phyloP scores from a whole-genome alignment of 805 yeast species.

The Kazachstania bromeliacearum region DNA sequence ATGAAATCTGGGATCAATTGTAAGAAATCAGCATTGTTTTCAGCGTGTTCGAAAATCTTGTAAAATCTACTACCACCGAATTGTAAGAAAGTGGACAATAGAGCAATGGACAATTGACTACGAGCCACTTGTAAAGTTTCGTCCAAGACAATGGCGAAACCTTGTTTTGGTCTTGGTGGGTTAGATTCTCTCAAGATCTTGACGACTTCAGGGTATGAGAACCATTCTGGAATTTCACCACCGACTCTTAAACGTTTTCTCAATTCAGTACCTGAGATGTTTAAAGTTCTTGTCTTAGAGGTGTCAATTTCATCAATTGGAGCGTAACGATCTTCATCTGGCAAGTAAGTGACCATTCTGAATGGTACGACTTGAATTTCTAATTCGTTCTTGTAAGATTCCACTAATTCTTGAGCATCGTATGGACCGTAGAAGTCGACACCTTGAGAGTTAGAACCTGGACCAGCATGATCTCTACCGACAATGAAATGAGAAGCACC shows the following conservation, averaged over 20 bases:
- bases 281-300: slow-evolving; percentile 67
- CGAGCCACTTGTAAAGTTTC: slow-evolving; percentile 52
- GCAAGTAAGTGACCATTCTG: slow-evolving; percentile 93
- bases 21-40: slow-evolving; percentile 63
- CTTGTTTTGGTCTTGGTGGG: slow-evolving; percentile 86
- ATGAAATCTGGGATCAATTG: slow-evolving; percentile 34
- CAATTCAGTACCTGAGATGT: slow-evolving; percentile 90
- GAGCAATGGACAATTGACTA: slow-evolving; percentile 66
- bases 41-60: slow-evolving; percentile 39
- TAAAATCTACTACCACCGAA: slow-evolving; percentile 72
- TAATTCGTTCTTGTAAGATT: slow-evolving; percentile 62
- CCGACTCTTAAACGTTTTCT: slow-evolving; percentile 83
- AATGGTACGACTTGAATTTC: slow-evolving; percentile 89
- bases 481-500: slow-evolving; percentile 97
- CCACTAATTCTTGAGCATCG: slow-evolving; percentile 89
- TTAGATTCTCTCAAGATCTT: slow-evolving; percentile 81
- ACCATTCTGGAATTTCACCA: slow-evolving; percentile 89
- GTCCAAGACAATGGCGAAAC: slow-evolving; percentile 67
- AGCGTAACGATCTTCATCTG: slow-evolving; percentile 90
- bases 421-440: slow-evolving; percentile 94
- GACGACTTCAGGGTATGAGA: slow-evolving; percentile 94
- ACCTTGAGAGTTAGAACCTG: slow-evolving; percentile 81
- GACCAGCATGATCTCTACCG: slow-evolving; percentile 98
- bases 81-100: slow-evolving; percentile 86
- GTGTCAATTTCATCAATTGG: slow-evolving; percentile 84